Percentiles rank a stretch among this genome's conserved stretches.
Conservation (phyloP, 2,329 filamentous ascomycete genomes). For the Trichoderma lentiforme region DNA sequence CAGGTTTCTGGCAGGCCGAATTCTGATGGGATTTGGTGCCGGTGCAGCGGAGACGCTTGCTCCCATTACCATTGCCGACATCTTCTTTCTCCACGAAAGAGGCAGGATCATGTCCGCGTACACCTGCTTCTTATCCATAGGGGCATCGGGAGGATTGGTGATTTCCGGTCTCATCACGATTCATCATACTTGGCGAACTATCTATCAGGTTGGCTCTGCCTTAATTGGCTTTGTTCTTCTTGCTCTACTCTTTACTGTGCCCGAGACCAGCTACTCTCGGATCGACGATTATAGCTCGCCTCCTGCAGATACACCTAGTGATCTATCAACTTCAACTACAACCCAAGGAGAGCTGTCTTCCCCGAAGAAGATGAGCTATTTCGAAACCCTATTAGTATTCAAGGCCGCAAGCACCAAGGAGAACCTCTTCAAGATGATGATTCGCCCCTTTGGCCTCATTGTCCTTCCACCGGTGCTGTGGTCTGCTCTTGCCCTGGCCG, state of each 20-base stretch:
- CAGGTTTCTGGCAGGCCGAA: conserved; percentile 44
- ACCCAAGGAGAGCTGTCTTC: background rate
- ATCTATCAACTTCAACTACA: conserved; percentile 16
- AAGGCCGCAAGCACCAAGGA: conserved; percentile 43
- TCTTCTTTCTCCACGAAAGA: conserved; percentile 57
- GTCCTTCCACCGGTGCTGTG: conserved; percentile 52
- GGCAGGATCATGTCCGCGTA: conserved; percentile 49
- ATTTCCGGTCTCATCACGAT: conserved; percentile 49
- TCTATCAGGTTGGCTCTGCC: conserved; percentile 50
- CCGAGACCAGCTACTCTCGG: conserved; percentile 50
- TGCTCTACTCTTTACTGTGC: conserved; percentile 51
- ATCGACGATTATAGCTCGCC: conserved; percentile 14
- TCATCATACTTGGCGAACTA: conserved; percentile 46
- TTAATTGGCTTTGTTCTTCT: conserved; percentile 47
- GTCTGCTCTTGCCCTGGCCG: conserved; percentile 52
- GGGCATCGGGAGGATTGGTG: conserved; percentile 42
- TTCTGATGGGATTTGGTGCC: conserved; percentile 51
- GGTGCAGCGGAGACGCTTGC: conserved; percentile 52
- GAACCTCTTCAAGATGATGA: conserved; percentile 44
- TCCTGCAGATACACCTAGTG: conserved; percentile 9
- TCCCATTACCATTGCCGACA: conserved; percentile 51
- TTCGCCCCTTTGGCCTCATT: conserved; percentile 49
- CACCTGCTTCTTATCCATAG: conserved; percentile 39
- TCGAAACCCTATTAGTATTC: conserved; percentile 40
- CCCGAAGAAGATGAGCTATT: conserved; percentile 29